phyloP scores from a whole-genome alignment of 805 yeast species.

The Dipodascus geniculatus region DNA sequence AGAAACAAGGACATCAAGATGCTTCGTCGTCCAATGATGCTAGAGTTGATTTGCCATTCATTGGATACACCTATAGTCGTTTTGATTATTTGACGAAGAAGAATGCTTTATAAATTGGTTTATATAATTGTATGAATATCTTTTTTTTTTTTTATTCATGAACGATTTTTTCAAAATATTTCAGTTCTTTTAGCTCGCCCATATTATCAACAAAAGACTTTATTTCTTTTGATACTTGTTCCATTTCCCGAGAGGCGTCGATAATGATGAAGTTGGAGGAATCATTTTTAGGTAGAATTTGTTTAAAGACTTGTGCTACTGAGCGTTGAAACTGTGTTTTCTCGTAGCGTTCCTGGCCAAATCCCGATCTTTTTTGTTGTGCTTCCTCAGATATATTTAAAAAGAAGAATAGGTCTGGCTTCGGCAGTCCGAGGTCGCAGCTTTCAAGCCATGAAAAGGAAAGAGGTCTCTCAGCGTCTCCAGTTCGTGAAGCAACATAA shows the following conservation, averaged over 20 bases:
- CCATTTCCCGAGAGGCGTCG: background rate
- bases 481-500: conserved; percentile 45
- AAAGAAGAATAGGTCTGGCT: conserved; percentile 76
- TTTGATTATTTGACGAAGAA: conserved; percentile 73
- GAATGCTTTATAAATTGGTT: conserved; percentile 22
- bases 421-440: conserved; percentile 78
- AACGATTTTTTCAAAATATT: background rate
- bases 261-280: conserved; percentile 5
- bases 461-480: conserved; percentile 28
- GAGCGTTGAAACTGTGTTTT: conserved; percentile 54
- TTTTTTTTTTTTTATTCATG: no score
- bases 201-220: background rate
- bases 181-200: background rate
- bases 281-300: conserved; percentile 18
- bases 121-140: background rate
- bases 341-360: conserved; percentile 94
- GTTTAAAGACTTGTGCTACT: conserved; percentile 49
- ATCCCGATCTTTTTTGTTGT: conserved; percentile 50
- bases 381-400: conserved; percentile 45
- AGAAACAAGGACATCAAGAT: conserved; percentile 9
- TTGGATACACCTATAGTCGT: conserved; percentile 92
- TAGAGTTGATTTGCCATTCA: conserved; percentile 89
- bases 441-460: conserved; percentile 64
- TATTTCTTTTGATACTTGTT: background rate
- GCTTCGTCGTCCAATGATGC: conserved; percentile 30